Conservation (phyloP, 2,329 filamentous ascomycete genomes). For the Colletotrichum viniferum region DNA sequence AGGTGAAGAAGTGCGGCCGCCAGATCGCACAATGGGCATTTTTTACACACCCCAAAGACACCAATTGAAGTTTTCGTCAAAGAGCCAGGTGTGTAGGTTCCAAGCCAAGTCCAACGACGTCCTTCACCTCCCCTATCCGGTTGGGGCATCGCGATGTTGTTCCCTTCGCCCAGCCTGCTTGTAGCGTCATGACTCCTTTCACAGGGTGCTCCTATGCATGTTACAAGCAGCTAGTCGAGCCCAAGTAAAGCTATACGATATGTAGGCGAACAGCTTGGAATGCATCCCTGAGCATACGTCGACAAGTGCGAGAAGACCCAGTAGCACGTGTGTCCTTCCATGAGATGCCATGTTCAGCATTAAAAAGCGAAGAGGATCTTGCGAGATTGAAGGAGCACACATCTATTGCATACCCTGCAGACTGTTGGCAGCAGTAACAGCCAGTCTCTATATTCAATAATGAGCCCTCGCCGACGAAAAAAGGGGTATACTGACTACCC, state of each 20-base stretch:
- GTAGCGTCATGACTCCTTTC: neutral
- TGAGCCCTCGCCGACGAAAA: neutral
- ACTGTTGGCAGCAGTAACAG: neutral
- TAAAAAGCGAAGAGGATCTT: neutral
- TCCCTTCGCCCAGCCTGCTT: neutral
- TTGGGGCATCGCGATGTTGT: neutral
- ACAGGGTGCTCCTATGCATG: neutral
- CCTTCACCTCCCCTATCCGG: neutral
- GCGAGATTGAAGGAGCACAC: neutral
- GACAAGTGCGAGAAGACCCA: neutral
- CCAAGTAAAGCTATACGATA: neutral
- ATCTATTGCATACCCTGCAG: neutral
- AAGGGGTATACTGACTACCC: slow-evolving; percentile 8
- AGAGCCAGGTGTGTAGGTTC: neutral
- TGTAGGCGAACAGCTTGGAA: neutral
- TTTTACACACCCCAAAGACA: neutral
- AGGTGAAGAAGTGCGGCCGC: neutral
- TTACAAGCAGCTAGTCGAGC: neutral
- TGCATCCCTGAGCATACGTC: neutral
- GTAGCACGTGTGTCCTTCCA: neutral
- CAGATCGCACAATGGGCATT: neutral
- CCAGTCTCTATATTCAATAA: neutral
- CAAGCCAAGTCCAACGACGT: neutral
- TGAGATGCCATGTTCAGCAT: neutral
- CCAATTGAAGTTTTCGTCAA: neutral